Percentiles rank a stretch among this genome's conserved stretches.
phyloP scores from a whole-genome alignment of 306 rosid genomes.

The Aeschynomene evenia region DNA sequence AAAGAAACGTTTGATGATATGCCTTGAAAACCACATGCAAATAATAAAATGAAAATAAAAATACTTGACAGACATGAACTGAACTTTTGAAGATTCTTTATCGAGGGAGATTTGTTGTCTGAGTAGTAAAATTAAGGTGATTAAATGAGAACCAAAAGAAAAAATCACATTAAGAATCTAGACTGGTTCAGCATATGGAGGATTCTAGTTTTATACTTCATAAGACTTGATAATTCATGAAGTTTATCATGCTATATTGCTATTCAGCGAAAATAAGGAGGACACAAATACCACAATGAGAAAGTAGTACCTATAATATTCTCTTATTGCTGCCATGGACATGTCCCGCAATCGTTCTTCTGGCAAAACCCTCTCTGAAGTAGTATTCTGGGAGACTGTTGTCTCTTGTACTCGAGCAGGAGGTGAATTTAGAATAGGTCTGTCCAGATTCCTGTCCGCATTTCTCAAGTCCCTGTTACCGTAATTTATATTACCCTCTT shows the following conservation, averaged over 20 bases:
- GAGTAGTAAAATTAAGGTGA: too few species aligned
- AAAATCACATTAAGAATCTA: neutral
- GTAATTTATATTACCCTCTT: conserved; percentile 49
- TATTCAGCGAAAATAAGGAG: neutral
- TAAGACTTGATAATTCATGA: neutral
- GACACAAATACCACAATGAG: neutral
- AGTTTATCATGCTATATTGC: neutral
- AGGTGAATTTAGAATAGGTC: conserved; percentile 53
- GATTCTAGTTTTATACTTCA: neutral
- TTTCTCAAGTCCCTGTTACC: conserved; percentile 58
- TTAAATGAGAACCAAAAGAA: too few species aligned
- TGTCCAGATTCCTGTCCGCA: conserved; percentile 53
- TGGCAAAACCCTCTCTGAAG: conserved; percentile 41
- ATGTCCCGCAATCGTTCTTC: conserved; percentile 56
- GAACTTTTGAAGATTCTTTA: too few species aligned
- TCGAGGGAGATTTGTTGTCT: too few species aligned
- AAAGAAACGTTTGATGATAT: too few species aligned
- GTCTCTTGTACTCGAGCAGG: conserved; percentile 49
- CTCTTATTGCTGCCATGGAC: conserved; percentile 84
- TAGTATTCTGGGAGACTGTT: conserved; percentile 38
- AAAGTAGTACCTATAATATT: conserved; percentile 74
- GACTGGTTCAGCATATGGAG: neutral
- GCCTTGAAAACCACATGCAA: too few species aligned
- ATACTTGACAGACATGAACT: too few species aligned
- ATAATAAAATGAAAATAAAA: too few species aligned